These are phyloP conservation scores for Besnoitia besnoiti DNA, from an alignment of 169 alveolate genomes.

Conservation along the genomic window DNA sequence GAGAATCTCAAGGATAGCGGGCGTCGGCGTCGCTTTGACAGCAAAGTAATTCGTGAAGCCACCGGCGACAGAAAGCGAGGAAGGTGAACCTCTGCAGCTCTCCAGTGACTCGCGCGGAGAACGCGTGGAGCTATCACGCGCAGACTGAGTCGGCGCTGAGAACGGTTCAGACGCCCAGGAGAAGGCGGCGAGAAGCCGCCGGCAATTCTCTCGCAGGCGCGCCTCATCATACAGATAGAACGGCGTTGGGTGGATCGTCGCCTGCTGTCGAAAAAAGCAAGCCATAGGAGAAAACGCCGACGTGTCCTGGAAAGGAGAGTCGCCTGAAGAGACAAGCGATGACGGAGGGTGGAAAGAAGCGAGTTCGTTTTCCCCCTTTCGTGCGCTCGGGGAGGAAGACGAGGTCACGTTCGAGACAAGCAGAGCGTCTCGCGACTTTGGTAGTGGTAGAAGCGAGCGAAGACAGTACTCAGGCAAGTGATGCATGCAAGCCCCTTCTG, in stretches of 20 bases:
- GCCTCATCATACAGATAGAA: conserved; percentile 64
- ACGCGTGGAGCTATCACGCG: not conserved
- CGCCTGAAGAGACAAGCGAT: not conserved
- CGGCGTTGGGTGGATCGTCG: conserved; percentile 48
- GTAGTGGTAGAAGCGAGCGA: not conserved
- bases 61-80: not conserved
- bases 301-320: not conserved
- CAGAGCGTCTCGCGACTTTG: not conserved
- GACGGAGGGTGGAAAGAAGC: too few species aligned
- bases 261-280: not conserved
- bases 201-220: conserved; percentile 56
- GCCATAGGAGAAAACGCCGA: not conserved
- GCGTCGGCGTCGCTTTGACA: conserved; percentile 74
- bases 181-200: conserved; percentile 18
- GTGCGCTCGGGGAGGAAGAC: too few species aligned
- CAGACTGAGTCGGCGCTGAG: not conserved
- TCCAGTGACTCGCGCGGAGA: not conserved
- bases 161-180: not conserved
- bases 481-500: not conserved
- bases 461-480: not conserved
- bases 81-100: not conserved
- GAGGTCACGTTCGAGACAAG: too few species aligned
- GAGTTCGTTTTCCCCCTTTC: too few species aligned
- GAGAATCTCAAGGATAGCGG: conserved; percentile 61
- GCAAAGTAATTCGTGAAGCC: conserved; percentile 68